A percentile compares a stretch with the other conserved stretches of the same genome.
Evolutionary conservation across 345 rosid species (phyloP).

Genomic region (Eucalyptus leucophloia): DNA sequence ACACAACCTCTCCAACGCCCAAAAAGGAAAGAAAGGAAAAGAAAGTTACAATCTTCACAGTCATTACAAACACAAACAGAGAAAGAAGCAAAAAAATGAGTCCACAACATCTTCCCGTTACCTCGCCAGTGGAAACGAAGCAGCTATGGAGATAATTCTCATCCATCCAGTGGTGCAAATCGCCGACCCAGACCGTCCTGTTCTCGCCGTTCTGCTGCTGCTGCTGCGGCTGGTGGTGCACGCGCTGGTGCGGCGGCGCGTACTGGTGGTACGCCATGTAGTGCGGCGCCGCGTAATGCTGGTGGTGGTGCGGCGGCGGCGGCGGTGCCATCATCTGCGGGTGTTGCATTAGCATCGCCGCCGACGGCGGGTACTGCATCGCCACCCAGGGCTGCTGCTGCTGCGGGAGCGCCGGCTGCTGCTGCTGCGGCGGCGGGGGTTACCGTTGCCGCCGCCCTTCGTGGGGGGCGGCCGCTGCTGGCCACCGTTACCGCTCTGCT

Average conservation of each 20-base stretch:
- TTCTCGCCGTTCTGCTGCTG: constrained; percentile 39
- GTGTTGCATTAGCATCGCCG: constrained; percentile 83
- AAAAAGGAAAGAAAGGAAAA: neutral
- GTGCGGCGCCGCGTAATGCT: constrained; percentile 40
- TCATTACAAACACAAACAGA: neutral
- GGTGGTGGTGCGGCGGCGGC: constrained; percentile 47
- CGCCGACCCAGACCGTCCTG: constrained; percentile 89
- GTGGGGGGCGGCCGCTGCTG: neutral
- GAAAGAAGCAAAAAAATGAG: neutral
- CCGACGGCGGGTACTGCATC: constrained; percentile 61
- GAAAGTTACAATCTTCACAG: neutral
- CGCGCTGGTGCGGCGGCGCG: constrained; percentile 5
- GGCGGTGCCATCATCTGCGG: constrained; percentile 45
- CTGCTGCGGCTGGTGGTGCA: constrained; percentile 19
- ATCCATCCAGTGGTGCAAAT: constrained; percentile 98
- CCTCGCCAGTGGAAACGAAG: constrained; percentile 78
- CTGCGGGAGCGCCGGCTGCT: neutral
- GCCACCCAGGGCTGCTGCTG: constrained; percentile 50
- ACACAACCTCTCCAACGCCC: neutral
- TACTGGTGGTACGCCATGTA: constrained; percentile 38
- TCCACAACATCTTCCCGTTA: neutral
- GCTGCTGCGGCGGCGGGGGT: constrained; percentile 26
- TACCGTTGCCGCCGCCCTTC: neutral
- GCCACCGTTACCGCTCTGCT: neutral
- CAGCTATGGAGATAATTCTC: constrained; percentile 72